Conservation (phyloP, 345 rosid species). For the Lumnitzera littorea region DNA sequence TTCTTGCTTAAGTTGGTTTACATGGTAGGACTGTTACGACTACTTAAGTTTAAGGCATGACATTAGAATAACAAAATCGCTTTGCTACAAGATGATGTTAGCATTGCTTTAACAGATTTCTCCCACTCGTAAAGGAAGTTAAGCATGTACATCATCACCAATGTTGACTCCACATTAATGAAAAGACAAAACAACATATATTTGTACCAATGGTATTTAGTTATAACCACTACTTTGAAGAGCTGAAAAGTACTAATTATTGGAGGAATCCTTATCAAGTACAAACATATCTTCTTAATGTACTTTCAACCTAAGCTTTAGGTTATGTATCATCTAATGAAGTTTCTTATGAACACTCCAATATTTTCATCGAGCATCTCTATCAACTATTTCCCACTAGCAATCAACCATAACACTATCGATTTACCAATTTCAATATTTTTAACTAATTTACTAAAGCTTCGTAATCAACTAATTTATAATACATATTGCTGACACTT, state of each 20-base stretch:
- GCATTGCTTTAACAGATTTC: slow-evolving; percentile 74
- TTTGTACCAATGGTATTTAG: slow-evolving; percentile 4
- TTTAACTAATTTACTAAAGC: slow-evolving; percentile 51
- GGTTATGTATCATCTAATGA: slow-evolving; percentile 52
- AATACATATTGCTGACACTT: slow-evolving; percentile 64
- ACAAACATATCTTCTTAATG: slow-evolving; percentile 37
- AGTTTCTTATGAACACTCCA: slow-evolving; percentile 88
- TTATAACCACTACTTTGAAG: not conserved
- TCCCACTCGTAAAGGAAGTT: slow-evolving; percentile 80
- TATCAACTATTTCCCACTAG: slow-evolving; percentile 99
- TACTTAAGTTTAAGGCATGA: no score
- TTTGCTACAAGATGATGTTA: slow-evolving; percentile 48
- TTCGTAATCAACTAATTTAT: slow-evolving; percentile 65
- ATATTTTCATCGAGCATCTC: slow-evolving; percentile 60
- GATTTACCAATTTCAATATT: slow-evolving; percentile 59
- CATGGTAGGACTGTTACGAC: no score
- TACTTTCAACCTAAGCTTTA: slow-evolving; percentile 64
- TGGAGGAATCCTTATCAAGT: not conserved
- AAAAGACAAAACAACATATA: slow-evolving; percentile 91
- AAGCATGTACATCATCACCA: slow-evolving; percentile 87
- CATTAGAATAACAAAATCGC: no score
- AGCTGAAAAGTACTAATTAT: not conserved
- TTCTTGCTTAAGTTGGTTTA: no score
- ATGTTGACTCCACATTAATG: slow-evolving; percentile 98
- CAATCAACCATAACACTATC: slow-evolving; percentile 92